Base-by-base conservation (phyloP, 2,329 filamentous ascomycete genomes). In the Venturia pyrina region DNA sequence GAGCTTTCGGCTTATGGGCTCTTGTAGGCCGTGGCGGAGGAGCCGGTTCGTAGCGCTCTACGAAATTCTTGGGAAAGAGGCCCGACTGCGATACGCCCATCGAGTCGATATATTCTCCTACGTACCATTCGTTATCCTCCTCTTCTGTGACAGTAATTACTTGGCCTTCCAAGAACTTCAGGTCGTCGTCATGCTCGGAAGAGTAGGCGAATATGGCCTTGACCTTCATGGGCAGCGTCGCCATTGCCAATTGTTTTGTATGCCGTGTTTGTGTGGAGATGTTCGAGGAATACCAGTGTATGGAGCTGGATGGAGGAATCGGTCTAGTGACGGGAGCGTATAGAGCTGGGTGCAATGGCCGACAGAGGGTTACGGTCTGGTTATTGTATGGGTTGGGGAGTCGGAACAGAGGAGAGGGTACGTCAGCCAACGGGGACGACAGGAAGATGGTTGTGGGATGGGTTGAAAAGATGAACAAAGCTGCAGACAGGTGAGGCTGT, bases 11-110 rank as follows among this genome's bases (percentile, higher is more conserved):
- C 70, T 90, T 87, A 66, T 77, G 79, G 19, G 85, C 81, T 72
- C 95, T 87, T 69, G 85, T 84, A 66, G 95, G 95, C 67, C 95
- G 87, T 67, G 93, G 91, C 67, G 95, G 95, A 69, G 93, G 89
- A 66, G 87, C 89, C 46, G 95, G 95, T 76, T 98, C 93, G 78
- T 91, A 96, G 78, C 89, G 91, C 78, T 99, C 95, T 73, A 99
- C 95, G 75, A 99, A 99, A 79, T 98, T 99, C 75, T 89, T 89
- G 63, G 92, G 93, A 77, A 97, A 98, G 72, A 97, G 89, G 70
- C 93, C 93, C 73, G 93, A 87, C 74, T 87, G 85, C 77, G 88
- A 91, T 69, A 77, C 78, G 66, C 95, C 95, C 64, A 82, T 78
- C 67, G 87, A 85, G 77, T 96, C 90, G 69, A 87, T 80, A 76